These are phyloP conservation scores for Saturnispora serradocipensis DNA, from an alignment of 805 yeast genomes.

Conservation along the genomic window DNA sequence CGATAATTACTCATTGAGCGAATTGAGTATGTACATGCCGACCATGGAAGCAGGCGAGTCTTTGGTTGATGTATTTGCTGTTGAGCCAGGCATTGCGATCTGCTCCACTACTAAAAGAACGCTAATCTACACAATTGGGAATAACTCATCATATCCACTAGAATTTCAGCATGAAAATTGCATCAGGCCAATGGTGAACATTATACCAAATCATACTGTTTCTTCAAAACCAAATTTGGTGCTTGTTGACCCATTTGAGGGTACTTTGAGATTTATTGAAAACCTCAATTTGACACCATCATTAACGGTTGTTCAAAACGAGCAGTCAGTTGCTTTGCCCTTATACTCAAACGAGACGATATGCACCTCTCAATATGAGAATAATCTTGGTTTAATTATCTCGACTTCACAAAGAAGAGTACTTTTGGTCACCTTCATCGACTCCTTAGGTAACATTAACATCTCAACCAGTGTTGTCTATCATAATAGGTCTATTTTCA, in stretches of 20 bases:
- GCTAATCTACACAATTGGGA: conserved; percentile 59
- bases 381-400: conserved; percentile 65
- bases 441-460: conserved; percentile 54
- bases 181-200: conserved; percentile 33
- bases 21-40: conserved; percentile 36
- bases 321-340: conserved; percentile 29
- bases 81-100: conserved; percentile 22
- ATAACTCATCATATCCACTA: conserved; percentile 48
- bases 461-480: conserved; percentile 18
- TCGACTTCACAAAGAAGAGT: conserved; percentile 66
- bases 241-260: conserved; percentile 49
- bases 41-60: conserved; percentile 26
- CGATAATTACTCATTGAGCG: neutral
- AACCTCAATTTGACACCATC: conserved; percentile 59
- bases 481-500: conserved; percentile 10
- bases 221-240: conserved; percentile 59
- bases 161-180: conserved; percentile 36
- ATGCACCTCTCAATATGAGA: conserved; percentile 47
- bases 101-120: conserved; percentile 39
- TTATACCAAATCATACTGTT: conserved; percentile 50
- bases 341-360: conserved; percentile 47
- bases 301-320: conserved; percentile 34
- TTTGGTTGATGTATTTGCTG: conserved; percentile 15
- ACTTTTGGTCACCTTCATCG: conserved; percentile 52
- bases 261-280: conserved; percentile 61